Evolutionary conservation across 768 basidiomycete genomes (phyloP), one percentile per base, ranked within the genome.

Genomic region (Cystobasidium ongulense): DNA sequence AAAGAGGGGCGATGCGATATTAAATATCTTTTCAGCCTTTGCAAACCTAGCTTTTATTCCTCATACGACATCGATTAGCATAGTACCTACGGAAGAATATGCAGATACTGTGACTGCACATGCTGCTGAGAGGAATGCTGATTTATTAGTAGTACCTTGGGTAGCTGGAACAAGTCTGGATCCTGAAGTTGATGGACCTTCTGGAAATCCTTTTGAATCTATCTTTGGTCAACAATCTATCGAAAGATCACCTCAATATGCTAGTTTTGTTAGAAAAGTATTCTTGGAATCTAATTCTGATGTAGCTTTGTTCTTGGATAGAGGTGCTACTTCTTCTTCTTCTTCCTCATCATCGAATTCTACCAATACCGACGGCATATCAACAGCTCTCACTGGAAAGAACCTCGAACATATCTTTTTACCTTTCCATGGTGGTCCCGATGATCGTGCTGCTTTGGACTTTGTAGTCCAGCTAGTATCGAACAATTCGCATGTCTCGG

Each of bases 361-460:
- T 13, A 38, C 13, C 21, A 21, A 15, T 10, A 52, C 15, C 78
- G 0, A 63, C 36, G 77, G 77, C 10, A 73, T 38, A 27, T 64
- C 63, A 25, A 27, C 15, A 7, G 23, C 68, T 36, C 61, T 41
- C 77, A 80, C 54, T 76, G 80, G 57, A 35, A 79, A 61, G 52
- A 80, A 77, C 27, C 84, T 80, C 10, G 85, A 88, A 74, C 90
- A 90, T 76, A 78, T 97, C 33, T 87, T 94, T 80, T 79, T 93
- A 50, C 90, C 94, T 0, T 97, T 95, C 86, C 90, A 92, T 80
- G 95, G 95, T 41, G 95, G 95, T 0, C 88, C 91, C 0, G 95
- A 99, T 80, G 95, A 97, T 80, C 87, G 96, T 0, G 84, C 92
- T 25, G 91, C 91, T 0, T 82, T 98, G 31, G 82, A 85, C 35